phyloP scores from a whole-genome alignment of 345 rosid species.

The Camelina neglecta region DNA sequence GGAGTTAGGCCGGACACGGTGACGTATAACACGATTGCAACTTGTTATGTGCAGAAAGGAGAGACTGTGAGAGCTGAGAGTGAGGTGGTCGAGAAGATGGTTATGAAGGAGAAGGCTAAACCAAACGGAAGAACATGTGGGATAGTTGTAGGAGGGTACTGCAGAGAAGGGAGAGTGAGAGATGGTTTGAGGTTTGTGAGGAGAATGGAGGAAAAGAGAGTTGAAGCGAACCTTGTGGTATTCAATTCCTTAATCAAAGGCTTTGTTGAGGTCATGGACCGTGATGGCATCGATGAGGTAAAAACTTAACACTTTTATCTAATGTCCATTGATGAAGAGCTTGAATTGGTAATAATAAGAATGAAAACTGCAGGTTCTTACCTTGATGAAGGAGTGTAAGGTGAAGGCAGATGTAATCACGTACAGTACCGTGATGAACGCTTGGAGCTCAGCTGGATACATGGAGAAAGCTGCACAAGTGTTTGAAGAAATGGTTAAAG shows the following conservation, averaged over 20 bases:
- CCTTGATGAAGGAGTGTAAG: slow-evolving; percentile 57
- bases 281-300: slow-evolving; percentile 68
- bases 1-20: slow-evolving; percentile 60
- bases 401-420: slow-evolving; percentile 72
- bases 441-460: slow-evolving; percentile 75
- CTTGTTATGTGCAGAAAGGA: slow-evolving; percentile 60
- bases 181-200: slow-evolving; percentile 60
- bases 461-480: slow-evolving; percentile 66
- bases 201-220: slow-evolving; percentile 55
- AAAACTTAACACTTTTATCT: slow-evolving; percentile 25
- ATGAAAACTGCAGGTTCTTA: slow-evolving; percentile 55
- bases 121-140: slow-evolving; percentile 68
- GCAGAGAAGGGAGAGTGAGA: slow-evolving; percentile 58
- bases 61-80: slow-evolving; percentile 56
- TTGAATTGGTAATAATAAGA: slow-evolving; percentile 6
- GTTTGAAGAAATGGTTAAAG: slow-evolving; percentile 63
- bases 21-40: slow-evolving; percentile 68
- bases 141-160: slow-evolving; percentile 61
- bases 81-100: slow-evolving; percentile 51
- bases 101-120: slow-evolving; percentile 49
- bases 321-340: not conserved
- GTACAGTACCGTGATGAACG: slow-evolving; percentile 70
- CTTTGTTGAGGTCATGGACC: slow-evolving; percentile 64
- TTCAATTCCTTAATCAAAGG: slow-evolving; percentile 66
- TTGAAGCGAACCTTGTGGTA: slow-evolving; percentile 60